Base-by-base conservation (phyloP, 495 filamentous ascomycete genomes). In the Penicillium odoratum region DNA sequence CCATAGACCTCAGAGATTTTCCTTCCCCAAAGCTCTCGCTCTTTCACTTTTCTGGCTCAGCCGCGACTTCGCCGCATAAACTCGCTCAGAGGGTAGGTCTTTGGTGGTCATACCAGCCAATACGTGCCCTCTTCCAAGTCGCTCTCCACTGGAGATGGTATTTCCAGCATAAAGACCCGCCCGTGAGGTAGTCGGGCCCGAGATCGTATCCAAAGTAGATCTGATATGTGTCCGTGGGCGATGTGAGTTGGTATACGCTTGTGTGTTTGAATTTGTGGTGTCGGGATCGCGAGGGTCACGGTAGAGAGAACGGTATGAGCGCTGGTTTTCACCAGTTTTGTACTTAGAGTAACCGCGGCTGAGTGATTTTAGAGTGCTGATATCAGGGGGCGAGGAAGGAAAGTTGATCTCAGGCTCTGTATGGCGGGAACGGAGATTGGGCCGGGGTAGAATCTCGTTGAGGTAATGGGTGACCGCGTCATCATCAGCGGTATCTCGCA, bases 51-150 rank as follows among this genome's bases (percentile, higher is more conserved):
- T 84, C 65, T 78, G 76, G 65, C 84, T 81, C 11, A 91, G 70
- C 30, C 88, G 76, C 29, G 83, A 85, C 60, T 82, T 78, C 4
- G 88, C 88, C 7, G 86, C 87, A 15, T 82, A 79, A 30, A 73
- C 70, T 34, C 88, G 78, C 11, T 89, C 85, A 2, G 83, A 73
- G 4, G 86, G 77, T 21, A 91, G 59, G 1, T 69, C 63, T n/a
- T 77, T 75, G 15, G 75, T 57, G 29, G 78, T 48, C 62, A 74
- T 28, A 58, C 67, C 50, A 46, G 70, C 43, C 16, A 70, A 50
- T 44, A 68, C 72, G 46, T 67, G 63, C 50, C 72, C 7, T 51
- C 72, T 74, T 3, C 69, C 70, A 42, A 75, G 70, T 33, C 72
- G 74, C 13, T 81, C 75, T 40, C 73, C 67, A 4, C 73, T 66